A percentile compares a stretch with the other conserved stretches of the same genome.
Conservation (phyloP, 2,329 filamentous ascomycete species). For the Verticillium albo-atrum region DNA sequence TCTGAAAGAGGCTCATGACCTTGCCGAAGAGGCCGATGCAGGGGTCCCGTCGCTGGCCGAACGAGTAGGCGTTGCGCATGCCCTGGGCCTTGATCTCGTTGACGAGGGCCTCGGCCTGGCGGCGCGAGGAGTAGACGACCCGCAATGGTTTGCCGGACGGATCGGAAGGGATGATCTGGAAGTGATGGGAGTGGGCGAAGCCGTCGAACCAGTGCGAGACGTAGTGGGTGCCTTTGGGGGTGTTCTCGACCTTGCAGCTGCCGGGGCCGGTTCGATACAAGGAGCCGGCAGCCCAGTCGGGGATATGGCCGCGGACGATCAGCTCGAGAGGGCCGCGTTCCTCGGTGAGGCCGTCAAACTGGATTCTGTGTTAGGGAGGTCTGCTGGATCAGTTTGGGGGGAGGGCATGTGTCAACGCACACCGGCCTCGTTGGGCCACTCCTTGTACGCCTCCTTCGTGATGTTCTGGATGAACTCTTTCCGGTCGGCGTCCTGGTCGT, state of each 20-base stretch:
- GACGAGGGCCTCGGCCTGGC: conserved; percentile 60
- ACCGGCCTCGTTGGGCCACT: conserved; percentile 45
- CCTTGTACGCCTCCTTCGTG: conserved; percentile 26
- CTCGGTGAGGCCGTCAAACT: conserved; percentile 68
- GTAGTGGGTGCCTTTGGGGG: conserved; percentile 53
- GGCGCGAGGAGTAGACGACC: conserved; percentile 68
- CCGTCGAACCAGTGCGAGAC: conserved; percentile 81
- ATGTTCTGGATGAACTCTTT: conserved; percentile 10
- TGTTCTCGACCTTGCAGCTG: conserved; percentile 54
- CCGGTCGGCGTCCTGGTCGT: conserved; percentile 7
- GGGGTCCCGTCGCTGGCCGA: conserved; percentile 68
- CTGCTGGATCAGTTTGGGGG: not conserved
- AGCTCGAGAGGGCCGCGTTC: conserved; percentile 62
- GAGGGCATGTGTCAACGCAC: conserved; percentile 24
- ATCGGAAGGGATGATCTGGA: conserved; percentile 53
- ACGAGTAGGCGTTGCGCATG: conserved; percentile 43
- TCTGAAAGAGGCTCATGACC: conserved; percentile 56
- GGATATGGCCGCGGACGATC: conserved; percentile 60
- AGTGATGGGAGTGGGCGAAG: conserved; percentile 66
- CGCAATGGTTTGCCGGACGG: conserved; percentile 19
- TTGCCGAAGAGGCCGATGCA: conserved; percentile 72
- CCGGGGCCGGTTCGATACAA: conserved; percentile 75
- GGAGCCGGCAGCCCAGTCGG: conserved; percentile 64
- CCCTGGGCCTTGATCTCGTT: conserved; percentile 27
- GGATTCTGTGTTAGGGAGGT: not conserved